These are phyloP conservation scores for Neurospora sp. DNA, from an alignment of 495 filamentous ascomycete species.

Conservation along the genomic window DNA sequence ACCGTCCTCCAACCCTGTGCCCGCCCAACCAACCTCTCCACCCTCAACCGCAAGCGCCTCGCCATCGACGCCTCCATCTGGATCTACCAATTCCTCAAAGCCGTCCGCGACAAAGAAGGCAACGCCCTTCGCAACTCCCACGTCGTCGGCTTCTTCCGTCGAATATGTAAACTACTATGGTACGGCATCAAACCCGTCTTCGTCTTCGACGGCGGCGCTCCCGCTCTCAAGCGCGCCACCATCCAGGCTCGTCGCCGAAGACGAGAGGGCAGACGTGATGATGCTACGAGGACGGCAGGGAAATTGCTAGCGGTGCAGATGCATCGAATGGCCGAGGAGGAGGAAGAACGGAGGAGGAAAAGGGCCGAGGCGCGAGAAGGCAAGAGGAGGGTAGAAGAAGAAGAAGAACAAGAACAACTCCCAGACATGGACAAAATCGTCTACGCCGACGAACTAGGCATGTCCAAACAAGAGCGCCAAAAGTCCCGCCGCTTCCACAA, in stretches of 20 bases:
- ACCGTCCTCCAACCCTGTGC: constrained; percentile 87
- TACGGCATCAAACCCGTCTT: constrained; percentile 96
- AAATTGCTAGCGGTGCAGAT: constrained; percentile 88
- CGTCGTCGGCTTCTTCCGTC: constrained; percentile 92
- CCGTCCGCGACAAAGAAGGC: constrained; percentile 95
- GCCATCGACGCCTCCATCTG: constrained; percentile 97
- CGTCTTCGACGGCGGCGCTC: constrained; percentile 95
- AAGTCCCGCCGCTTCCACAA: constrained; percentile 73
- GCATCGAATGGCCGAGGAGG: constrained; percentile 78
- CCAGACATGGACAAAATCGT: constrained; percentile 58
- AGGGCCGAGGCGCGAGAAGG: constrained; percentile 18
- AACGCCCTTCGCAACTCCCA: constrained; percentile 93
- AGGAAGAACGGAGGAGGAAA: constrained; percentile 53
- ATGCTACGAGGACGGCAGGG: constrained; percentile 83
- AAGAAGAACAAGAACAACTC: constrained; percentile 53
- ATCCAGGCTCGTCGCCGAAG: constrained; percentile 67
- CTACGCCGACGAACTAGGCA: constrained; percentile 79
- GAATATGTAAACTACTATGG: constrained; percentile 94
- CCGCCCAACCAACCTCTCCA: constrained; percentile 83
- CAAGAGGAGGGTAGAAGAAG: constrained; percentile 13
- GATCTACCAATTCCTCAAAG: constrained; percentile 99
- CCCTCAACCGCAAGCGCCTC: constrained; percentile 86
- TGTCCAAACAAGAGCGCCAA: constrained; percentile 66
- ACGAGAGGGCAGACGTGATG: constrained; percentile 81
- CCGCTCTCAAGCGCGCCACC: constrained; percentile 82